phyloP scores from a whole-genome alignment of 257 asterid species.

The Solanum bulbocastanum region DNA sequence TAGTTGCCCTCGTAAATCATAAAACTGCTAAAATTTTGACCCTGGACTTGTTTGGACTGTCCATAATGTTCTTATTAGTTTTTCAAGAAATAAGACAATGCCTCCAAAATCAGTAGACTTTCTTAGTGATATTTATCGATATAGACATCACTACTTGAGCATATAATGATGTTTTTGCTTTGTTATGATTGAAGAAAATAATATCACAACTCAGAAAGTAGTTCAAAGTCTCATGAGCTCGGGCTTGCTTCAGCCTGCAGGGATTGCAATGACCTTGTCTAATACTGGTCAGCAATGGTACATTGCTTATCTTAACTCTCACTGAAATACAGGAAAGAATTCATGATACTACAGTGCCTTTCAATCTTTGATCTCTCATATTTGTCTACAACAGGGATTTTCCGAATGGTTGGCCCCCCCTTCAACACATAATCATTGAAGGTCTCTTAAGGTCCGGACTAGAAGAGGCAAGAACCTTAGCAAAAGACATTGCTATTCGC shows the following conservation, averaged over 20 bases:
- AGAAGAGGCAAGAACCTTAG: conserved; percentile 35
- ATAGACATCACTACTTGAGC: neutral
- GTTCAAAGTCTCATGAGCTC: conserved; percentile 47
- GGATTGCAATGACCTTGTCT: conserved; percentile 69
- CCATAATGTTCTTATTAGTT: neutral
- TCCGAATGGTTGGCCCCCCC: conserved; percentile 98
- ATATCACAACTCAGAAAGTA: conserved; percentile 34
- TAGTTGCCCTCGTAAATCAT: neutral
- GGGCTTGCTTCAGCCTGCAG: conserved; percentile 56
- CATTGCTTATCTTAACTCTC: neutral
- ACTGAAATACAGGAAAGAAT: neutral
- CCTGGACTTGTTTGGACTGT: neutral
- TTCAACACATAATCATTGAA: conserved; percentile 84
- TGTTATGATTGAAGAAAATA: conserved; percentile 33
- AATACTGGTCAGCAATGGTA: conserved; percentile 94
- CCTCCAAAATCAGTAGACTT: neutral
- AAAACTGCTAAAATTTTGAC: neutral
- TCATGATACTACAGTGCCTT: neutral
- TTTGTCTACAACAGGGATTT: conserved; percentile 48
- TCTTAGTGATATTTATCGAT: neutral
- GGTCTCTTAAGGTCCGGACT: conserved; percentile 56
- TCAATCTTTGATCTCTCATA: neutral
- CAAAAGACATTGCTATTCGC: conserved; percentile 48
- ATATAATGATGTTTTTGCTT: neutral
- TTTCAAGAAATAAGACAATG: neutral